Evolutionary conservation across 768 basidiomycete species (phyloP).

Genomic region (Omphalotus guepiniiformis): DNA sequence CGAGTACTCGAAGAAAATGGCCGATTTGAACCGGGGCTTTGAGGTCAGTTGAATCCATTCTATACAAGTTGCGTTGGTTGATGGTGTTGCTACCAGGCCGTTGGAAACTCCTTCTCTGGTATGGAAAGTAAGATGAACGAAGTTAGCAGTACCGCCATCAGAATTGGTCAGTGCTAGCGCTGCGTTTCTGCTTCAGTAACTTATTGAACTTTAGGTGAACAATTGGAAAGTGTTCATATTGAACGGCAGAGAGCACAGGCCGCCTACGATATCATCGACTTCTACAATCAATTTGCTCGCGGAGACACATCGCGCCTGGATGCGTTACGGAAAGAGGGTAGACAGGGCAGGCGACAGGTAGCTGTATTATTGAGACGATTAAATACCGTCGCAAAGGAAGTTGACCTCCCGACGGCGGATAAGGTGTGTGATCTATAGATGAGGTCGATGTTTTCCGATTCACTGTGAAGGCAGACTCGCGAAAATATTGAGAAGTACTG

Average conservation of each 20-base stretch:
- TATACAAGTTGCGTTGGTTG: slow-evolving; percentile 2
- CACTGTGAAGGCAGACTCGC: slow-evolving; percentile 51
- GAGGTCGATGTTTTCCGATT: not conserved
- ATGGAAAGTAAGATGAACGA: slow-evolving; percentile 92
- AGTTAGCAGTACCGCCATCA: slow-evolving; percentile 89
- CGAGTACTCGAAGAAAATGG: slow-evolving; percentile 92
- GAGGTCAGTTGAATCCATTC: slow-evolving; percentile 53
- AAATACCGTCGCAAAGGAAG: slow-evolving; percentile 87
- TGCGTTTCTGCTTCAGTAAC: slow-evolving; percentile 3
- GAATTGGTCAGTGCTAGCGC: slow-evolving; percentile 63
- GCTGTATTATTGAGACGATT: slow-evolving; percentile 84
- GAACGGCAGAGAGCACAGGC: slow-evolving; percentile 92
- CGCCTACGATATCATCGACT: slow-evolving; percentile 89
- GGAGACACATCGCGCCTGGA: slow-evolving; percentile 76
- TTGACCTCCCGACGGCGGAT: slow-evolving; percentile 80
- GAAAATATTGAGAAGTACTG: slow-evolving; percentile 96
- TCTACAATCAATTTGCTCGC: slow-evolving; percentile 87
- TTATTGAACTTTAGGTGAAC: slow-evolving; percentile 62
- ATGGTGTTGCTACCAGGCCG: slow-evolving; percentile 48
- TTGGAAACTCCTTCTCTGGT: slow-evolving; percentile 79
- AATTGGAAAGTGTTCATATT: slow-evolving; percentile 90
- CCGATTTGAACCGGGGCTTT: slow-evolving; percentile 89
- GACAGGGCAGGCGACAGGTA: slow-evolving; percentile 83
- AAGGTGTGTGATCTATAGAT: slow-evolving; percentile 45
- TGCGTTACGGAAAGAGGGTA: slow-evolving; percentile 78